Conservation (phyloP, 768 basidiomycete species). For the Daedalea quercina region DNA sequence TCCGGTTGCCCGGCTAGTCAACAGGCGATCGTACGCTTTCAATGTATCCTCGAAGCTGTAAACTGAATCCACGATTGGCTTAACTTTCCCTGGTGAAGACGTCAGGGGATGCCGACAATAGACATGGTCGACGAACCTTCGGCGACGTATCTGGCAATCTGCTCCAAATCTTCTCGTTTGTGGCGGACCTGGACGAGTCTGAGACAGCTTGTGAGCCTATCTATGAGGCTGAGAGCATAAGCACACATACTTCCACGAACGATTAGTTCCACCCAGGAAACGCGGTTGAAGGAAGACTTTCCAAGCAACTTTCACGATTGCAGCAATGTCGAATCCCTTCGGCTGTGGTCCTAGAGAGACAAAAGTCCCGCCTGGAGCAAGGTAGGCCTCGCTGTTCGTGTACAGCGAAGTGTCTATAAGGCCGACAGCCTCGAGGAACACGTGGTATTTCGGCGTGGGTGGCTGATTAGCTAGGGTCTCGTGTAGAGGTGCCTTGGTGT, state of each 20-base stretch:
- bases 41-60: constrained; percentile 48
- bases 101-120: neutral
- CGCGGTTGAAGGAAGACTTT: constrained; percentile 34
- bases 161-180: neutral
- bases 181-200: neutral
- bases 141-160: constrained; percentile 19
- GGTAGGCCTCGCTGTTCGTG: constrained; percentile 41
- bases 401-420: constrained; percentile 43
- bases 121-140: constrained; percentile 11
- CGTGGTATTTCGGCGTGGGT: constrained; percentile 45
- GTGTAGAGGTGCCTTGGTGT: constrained; percentile 44
- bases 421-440: constrained; percentile 56
- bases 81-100: constrained; percentile 37
- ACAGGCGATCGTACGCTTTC: constrained; percentile 55
- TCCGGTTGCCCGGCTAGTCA: constrained; percentile 51
- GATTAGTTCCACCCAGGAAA: constrained; percentile 47
- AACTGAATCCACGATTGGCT: constrained; percentile 52
- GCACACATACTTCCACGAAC: constrained; percentile 38
- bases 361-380: constrained; percentile 47
- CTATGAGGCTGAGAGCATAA: neutral
- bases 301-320: constrained; percentile 25
- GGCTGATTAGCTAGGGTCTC: constrained; percentile 38
- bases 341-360: constrained; percentile 47
- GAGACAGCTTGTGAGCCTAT: constrained; percentile 12
- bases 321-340: constrained; percentile 19